Conservation (phyloP, 805 yeast species). For the Martiniozyma abietophila region DNA sequence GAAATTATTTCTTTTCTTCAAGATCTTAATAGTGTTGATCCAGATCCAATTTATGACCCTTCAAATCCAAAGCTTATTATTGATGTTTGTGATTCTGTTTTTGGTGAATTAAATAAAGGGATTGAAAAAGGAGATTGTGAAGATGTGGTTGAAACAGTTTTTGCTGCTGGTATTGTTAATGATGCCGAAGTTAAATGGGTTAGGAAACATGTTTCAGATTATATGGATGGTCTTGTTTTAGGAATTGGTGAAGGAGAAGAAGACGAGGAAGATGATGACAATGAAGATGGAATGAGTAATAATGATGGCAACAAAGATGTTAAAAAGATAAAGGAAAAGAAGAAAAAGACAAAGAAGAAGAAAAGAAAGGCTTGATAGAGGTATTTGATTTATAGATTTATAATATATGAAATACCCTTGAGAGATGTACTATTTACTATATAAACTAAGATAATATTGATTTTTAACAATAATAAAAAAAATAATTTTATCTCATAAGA, state of each 20-base stretch:
- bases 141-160: slow-evolving; percentile 7
- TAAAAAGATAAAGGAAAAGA: neutral
- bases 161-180: slow-evolving; percentile 7
- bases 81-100: slow-evolving; percentile 16
- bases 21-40: slow-evolving; percentile 17
- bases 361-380: slow-evolving; percentile 7
- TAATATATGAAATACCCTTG: too few relatives aligned
- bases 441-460: too few relatives aligned
- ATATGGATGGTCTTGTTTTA: slow-evolving; percentile 32
- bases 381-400: too few relatives aligned
- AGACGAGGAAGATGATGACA: neutral
- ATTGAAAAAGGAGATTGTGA: slow-evolving; percentile 8
- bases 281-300: neutral
- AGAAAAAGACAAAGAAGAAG: slow-evolving; percentile 6
- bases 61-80: slow-evolving; percentile 8
- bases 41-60: too few relatives aligned
- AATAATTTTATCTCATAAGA: too few relatives aligned
- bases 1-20: slow-evolving; percentile 17
- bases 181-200: slow-evolving; percentile 3
- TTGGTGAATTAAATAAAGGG: slow-evolving; percentile 7
- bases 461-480: too few relatives aligned
- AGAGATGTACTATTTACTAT: too few relatives aligned
- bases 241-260: slow-evolving; percentile 15
- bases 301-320: neutral
- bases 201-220: slow-evolving; percentile 7